These are phyloP conservation scores for Berkeleyomyces basicola DNA, from an alignment of 2,329 filamentous ascomycete genomes.

Conservation along the genomic window DNA sequence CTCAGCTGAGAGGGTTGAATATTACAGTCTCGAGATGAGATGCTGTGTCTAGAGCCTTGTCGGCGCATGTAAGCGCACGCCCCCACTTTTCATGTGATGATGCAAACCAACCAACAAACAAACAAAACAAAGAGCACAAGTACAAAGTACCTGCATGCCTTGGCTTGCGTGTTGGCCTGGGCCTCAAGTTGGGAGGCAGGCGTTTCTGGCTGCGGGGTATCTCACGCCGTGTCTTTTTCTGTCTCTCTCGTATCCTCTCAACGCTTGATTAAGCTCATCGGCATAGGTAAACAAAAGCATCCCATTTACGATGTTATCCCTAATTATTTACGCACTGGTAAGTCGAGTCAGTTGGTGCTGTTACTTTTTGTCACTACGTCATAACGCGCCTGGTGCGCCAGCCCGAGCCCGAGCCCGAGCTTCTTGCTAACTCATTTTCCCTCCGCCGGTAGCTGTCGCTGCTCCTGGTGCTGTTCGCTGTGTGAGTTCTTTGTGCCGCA, in stretches of 20 bases:
- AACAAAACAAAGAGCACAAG: neutral
- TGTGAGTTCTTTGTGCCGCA: neutral
- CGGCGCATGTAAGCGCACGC: neutral
- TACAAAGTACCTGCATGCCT: neutral
- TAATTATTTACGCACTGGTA: conserved; percentile 2
- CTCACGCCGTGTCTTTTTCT: neutral
- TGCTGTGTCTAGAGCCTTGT: neutral
- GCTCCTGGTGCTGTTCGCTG: neutral
- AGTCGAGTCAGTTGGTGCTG: neutral
- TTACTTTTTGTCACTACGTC: neutral
- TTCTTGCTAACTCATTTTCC: neutral
- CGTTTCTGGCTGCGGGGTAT: too few relatives aligned
- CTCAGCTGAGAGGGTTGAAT: neutral
- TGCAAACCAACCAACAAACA: neutral
- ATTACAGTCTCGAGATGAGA: neutral
- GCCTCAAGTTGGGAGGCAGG: too few relatives aligned
- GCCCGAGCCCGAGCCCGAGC: neutral
- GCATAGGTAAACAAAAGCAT: too few relatives aligned
- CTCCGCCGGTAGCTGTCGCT: neutral
- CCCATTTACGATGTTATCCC: neutral
- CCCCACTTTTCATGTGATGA: neutral
- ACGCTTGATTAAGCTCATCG: too few relatives aligned
- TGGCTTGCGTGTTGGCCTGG: neutral
- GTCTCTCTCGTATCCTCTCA: neutral
- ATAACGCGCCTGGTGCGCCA: neutral